Base-by-base conservation (phyloP, 805 yeast species). In the Cyberlindnera amylophila region DNA sequence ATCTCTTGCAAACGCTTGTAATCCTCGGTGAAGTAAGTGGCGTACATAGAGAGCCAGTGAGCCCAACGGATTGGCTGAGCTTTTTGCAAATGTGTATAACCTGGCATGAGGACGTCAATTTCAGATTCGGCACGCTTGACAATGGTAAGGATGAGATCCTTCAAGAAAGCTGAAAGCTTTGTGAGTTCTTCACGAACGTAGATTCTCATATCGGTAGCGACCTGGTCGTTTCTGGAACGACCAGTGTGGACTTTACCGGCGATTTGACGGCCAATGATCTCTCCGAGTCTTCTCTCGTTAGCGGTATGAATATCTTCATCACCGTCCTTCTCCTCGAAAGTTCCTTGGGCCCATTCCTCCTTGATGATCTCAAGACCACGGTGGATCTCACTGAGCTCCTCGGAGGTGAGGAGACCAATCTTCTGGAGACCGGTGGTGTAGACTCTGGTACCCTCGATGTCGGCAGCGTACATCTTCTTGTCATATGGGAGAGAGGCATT, bases 211-310 rank as follows among this genome's bases (percentile, higher is more conserved):
- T 93, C 99, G n/a, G 98, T 91, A 35, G 96, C 99, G 39, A 90
- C 97, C 71, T 93, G 99, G 65, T 93, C 99, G 60, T 93, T 93
- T 75, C 99, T 82, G 36, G 96, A 86, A 62, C 99, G 81, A 48
- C 99, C 99, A n/a, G 99, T 93, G 65, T 93, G 99, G 24, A 93
- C 98, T 59, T 93, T 93, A 32, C 99, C 99, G 13, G 98, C 86
- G 61, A 93, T 91, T 42, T 79, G 81, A 57, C 81, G 81, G 43
- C 99, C 99, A 57, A 93, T 93, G 41, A 93, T 70, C 68, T 93
- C 99, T 38, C 99, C 99, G 50, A 93, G 72, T 59, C 99, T 77
- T 70, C 99, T 86, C 70, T 93, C 99, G 62, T 93, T 93, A 34
- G 99, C 99, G 33, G 99, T 93, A 64, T 93, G 99, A 50, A 93